These are phyloP conservation scores for Aciculosporium take DNA, from an alignment of 2,329 filamentous ascomycete genomes.

Conservation along the genomic window DNA sequence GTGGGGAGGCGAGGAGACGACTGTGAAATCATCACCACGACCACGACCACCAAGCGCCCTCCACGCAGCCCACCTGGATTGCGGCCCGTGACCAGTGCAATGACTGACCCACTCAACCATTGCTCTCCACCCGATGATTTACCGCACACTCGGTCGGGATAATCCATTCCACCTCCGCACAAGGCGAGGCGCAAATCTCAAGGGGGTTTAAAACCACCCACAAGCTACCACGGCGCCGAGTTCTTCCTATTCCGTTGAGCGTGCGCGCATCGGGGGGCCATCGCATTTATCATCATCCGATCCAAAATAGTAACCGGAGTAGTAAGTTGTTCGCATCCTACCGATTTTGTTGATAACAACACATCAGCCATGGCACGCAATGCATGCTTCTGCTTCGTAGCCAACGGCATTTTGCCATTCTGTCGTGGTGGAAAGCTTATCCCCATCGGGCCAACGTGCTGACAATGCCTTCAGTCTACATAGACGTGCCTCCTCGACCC, in stretches of 20 bases:
- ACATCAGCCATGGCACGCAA: constrained; percentile 5
- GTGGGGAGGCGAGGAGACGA: too few species aligned
- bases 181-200: constrained; percentile 14
- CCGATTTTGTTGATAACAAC: not conserved
- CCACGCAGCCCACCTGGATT: too few species aligned
- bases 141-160: constrained; percentile 16
- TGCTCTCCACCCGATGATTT: constrained; percentile 8
- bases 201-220: constrained; percentile 19
- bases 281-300: constrained; percentile 31
- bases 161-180: constrained; percentile 25
- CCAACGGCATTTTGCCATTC: constrained; percentile 2
- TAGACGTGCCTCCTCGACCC: constrained; percentile 6
- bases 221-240: constrained; percentile 21
- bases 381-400: constrained; percentile 5
- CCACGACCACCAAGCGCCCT: too few species aligned
- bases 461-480: constrained; percentile 10
- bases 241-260: constrained; percentile 34
- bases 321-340: constrained; percentile 19
- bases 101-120: too few species aligned
- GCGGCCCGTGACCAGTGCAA: too few species aligned
- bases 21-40: too few species aligned
- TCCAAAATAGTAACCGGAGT: constrained; percentile 15
- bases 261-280: constrained; percentile 18
- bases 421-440: constrained; percentile 5
- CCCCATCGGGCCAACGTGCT: constrained; percentile 7